Base-by-base conservation (phyloP, 768 basidiomycete species). In the Cyclocybe cylindracea region DNA sequence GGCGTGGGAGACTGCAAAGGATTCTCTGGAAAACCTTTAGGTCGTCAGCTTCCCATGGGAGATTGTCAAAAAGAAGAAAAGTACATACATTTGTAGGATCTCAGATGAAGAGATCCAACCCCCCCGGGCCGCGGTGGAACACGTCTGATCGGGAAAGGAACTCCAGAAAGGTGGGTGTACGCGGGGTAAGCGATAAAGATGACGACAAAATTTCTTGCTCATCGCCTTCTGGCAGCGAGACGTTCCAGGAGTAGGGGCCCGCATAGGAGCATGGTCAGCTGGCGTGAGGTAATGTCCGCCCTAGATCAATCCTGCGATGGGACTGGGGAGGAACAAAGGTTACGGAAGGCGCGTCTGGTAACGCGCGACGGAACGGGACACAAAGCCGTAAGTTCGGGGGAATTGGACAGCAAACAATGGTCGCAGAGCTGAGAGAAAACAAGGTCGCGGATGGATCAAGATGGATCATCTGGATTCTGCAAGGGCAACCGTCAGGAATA, bases 1-100 rank as follows among this genome's bases (percentile, higher is more conserved):
- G 16, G 60, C 38, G 9, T 71, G 71, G 8, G 70, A 74, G 29
- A 67, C 68, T 2, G 65, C 68, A 19, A 83, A 67, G 10, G 80
- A 76, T 67, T 90, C 88, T n/a, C 86, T 88, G 6, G 87, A 84
- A 64, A 91, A 90, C n/a, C n/a, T n/a, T n/a, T n/a, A n/a, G n/a
- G n/a, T n/a, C n/a, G n/a, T n/a, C n/a, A n/a, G n/a, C n/a, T n/a
- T n/a, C n/a, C n/a, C n/a, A n/a, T n/a, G n/a, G 9, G 10, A 57
- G n/a, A 50, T 24, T 39, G 40, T 31, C 24, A 39, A 13, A 16
- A 40, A 44, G 41, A 16, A 38, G 44, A 37, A 7, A 40, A 32
- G 41, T 4, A 72, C 85, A 50, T 58, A 87, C 87, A 63, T 90
- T 89, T 11, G 83, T 74, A 13, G 85, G 84, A 56, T 88, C 80